phyloP scores from a whole-genome alignment of 2,329 filamentous ascomycete genomes.

The Epichloe gansuensis region DNA sequence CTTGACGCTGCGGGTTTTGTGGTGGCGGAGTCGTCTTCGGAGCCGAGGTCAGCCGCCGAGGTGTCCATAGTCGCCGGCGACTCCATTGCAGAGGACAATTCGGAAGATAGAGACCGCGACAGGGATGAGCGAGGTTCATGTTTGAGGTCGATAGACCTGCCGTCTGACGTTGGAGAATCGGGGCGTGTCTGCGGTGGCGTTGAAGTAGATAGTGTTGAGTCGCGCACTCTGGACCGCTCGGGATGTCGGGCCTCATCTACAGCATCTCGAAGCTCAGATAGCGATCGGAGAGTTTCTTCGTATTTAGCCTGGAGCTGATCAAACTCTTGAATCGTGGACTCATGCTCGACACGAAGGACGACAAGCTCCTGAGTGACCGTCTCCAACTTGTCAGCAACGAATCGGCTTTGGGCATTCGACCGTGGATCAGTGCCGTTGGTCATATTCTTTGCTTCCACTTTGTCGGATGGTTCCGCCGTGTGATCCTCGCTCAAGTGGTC shows the following conservation, averaged over 20 bases:
- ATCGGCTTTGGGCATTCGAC: slow-evolving; percentile 69
- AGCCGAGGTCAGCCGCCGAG: slow-evolving; percentile 40
- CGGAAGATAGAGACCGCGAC: slow-evolving; percentile 84
- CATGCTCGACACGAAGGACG: slow-evolving; percentile 81
- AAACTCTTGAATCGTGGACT: slow-evolving; percentile 67
- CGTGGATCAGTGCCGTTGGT: slow-evolving; percentile 30
- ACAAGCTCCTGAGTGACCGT: slow-evolving; percentile 83
- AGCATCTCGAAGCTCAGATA: slow-evolving; percentile 76
- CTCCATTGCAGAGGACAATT: slow-evolving; percentile 78
- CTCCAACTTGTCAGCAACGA: slow-evolving; percentile 87
- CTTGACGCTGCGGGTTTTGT: slow-evolving; percentile 29
- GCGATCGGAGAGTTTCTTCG: slow-evolving; percentile 68
- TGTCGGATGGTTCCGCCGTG: background rate
- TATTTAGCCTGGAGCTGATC: slow-evolving; percentile 79
- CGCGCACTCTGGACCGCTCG: slow-evolving; percentile 30
- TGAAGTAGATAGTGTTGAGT: slow-evolving; percentile 40
- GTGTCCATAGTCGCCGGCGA: slow-evolving; percentile 53
- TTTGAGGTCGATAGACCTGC: slow-evolving; percentile 57
- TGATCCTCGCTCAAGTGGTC: background rate
- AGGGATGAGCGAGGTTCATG: slow-evolving; percentile 51
- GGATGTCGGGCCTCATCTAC: slow-evolving; percentile 66
- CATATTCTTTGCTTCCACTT: slow-evolving; percentile 25
- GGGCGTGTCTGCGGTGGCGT: slow-evolving; percentile 42
- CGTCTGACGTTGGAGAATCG: slow-evolving; percentile 74
- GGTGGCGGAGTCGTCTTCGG: slow-evolving; percentile 29